Conservation (phyloP, 164 flowering plant genomes). For the Vitis rotundifolia region DNA sequence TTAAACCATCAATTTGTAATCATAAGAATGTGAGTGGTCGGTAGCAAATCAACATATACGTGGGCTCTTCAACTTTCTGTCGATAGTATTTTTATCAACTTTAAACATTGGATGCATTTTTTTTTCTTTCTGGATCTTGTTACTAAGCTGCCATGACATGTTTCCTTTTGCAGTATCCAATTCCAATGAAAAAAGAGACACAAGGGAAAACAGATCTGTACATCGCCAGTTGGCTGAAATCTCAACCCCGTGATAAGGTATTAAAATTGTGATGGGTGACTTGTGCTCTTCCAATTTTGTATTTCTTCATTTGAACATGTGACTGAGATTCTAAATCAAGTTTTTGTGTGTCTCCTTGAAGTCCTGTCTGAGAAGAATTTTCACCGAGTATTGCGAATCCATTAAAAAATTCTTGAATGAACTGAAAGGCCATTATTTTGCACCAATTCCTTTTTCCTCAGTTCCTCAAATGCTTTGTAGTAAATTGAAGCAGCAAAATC, state of each 20-base stretch:
- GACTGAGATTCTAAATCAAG: background rate
- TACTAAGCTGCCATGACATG: too few species aligned
- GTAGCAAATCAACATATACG: too few species aligned
- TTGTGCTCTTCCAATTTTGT: background rate
- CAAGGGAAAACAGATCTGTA: constrained; percentile 90
- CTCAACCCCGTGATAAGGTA: constrained; percentile 90
- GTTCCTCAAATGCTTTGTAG: background rate
- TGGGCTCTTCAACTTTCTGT: too few species aligned
- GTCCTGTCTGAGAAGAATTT: background rate
- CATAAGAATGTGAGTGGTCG: too few species aligned
- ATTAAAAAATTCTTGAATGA: background rate
- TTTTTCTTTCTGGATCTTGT: too few species aligned
- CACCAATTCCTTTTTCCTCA: background rate
- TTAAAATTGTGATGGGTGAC: background rate
- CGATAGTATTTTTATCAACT: too few species aligned
- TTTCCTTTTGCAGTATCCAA: constrained; percentile 62
- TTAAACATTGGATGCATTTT: too few species aligned
- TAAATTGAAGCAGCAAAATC: too few species aligned
- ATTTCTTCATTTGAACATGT: background rate
- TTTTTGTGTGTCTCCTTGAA: background rate
- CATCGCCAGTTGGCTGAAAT: constrained; percentile 81
- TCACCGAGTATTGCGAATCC: background rate
- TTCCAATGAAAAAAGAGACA: constrained; percentile 84
- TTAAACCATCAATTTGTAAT: too few species aligned
- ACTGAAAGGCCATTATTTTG: background rate